These are phyloP conservation scores for Penicillium soppii DNA, from an alignment of 495 filamentous ascomycete species.

Conservation along the genomic window DNA sequence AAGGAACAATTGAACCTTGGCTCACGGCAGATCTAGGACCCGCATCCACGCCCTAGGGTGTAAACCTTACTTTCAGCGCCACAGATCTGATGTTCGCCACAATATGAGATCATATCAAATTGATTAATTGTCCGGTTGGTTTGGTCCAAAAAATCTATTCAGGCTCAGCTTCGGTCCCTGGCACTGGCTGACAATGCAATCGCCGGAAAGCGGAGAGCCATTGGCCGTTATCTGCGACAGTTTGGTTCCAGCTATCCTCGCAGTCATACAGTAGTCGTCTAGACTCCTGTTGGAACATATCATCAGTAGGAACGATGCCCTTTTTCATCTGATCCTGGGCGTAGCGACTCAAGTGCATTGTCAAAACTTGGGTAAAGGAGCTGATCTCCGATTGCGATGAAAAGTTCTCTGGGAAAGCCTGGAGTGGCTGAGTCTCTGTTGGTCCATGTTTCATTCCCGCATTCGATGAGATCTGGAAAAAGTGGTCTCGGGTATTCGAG, in stretches of 20 bases:
- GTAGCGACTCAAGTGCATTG: slow-evolving; percentile 44
- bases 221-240: slow-evolving; percentile 54
- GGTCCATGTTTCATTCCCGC: slow-evolving; percentile 1
- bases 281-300: slow-evolving; percentile 54
- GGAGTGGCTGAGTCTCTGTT: slow-evolving; percentile 1
- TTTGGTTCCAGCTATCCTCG: slow-evolving; percentile 65
- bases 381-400: slow-evolving; percentile 5
- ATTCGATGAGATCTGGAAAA: slow-evolving; percentile 20
- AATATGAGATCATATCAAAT: neutral
- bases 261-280: slow-evolving; percentile 58
- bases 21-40: neutral
- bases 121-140: neutral
- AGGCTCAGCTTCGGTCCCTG: neutral
- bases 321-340: slow-evolving; percentile 40
- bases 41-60: neutral
- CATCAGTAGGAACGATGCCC: slow-evolving; percentile 53
- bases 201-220: slow-evolving; percentile 43
- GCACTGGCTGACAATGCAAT: slow-evolving; percentile 6
- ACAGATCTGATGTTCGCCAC: neutral
- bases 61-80: neutral
- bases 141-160: too few relatives aligned
- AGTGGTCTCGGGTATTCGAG: slow-evolving; percentile 11
- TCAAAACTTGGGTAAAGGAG: slow-evolving; percentile 19
- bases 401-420: neutral
- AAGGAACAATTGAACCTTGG: neutral